Conservation (phyloP, 805 yeast genomes). For the Lipomyces yamanashiensis region DNA sequence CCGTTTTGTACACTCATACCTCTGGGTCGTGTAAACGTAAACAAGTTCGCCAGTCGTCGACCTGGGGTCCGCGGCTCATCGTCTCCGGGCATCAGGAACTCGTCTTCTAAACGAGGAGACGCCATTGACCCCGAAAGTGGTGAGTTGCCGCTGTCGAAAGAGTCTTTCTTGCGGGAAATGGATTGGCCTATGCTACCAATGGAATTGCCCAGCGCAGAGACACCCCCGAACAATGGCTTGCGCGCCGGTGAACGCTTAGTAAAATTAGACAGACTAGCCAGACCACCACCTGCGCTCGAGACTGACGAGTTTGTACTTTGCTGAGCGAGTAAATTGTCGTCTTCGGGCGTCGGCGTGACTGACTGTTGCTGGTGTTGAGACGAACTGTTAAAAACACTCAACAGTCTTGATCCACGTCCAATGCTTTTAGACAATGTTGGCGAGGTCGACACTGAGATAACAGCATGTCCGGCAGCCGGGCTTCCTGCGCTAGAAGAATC, state of each 20-base stretch:
- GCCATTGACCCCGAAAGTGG: not conserved
- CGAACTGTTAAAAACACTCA: slow-evolving; percentile 16
- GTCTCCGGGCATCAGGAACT: slow-evolving; percentile 11
- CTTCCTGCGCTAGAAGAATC: not conserved
- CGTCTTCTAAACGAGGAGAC: slow-evolving; percentile 10
- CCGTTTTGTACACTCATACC: not conserved
- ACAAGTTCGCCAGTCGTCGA: slow-evolving; percentile 23
- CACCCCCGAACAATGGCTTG: slow-evolving; percentile 24
- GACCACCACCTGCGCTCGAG: slow-evolving; percentile 9
- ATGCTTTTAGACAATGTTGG: not conserved
- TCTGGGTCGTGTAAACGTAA: slow-evolving; percentile 27
- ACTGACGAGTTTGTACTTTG: slow-evolving; percentile 14
- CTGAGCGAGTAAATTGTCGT: slow-evolving; percentile 2
- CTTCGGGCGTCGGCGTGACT: not conserved
- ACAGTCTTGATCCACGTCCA: slow-evolving; percentile 16
- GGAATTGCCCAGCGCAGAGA: slow-evolving; percentile 22
- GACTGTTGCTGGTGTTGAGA: not conserved
- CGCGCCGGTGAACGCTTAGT: slow-evolving; percentile 24
- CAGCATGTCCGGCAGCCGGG: not conserved
- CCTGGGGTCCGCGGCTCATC: slow-evolving; percentile 31
- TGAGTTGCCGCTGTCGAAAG: slow-evolving; percentile 14
- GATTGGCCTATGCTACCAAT: slow-evolving; percentile 23
- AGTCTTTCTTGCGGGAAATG: slow-evolving; percentile 29
- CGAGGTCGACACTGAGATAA: not conserved
- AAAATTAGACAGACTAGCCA: slow-evolving; percentile 16